These are phyloP conservation scores for Cryptosporidium ubiquitum DNA, from an alignment of 169 alveolate genomes.

Conservation along the genomic window DNA sequence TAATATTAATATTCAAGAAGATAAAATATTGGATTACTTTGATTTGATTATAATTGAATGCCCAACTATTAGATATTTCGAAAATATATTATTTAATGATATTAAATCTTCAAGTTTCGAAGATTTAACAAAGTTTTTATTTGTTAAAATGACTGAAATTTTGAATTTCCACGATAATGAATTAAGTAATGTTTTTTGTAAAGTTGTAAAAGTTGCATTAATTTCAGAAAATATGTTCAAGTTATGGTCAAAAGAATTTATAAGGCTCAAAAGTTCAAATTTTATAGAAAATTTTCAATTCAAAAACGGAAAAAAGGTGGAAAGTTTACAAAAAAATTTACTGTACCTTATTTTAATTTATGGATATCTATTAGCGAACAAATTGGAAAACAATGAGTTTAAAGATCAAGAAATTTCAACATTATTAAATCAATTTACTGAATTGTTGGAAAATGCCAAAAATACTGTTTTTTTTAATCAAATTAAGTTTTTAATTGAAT, in stretches of 20 bases:
- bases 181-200: not conserved
- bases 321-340: not conserved
- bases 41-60: not conserved
- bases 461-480: not conserved
- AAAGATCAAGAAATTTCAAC: not conserved
- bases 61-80: constrained; percentile 3
- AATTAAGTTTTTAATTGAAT: not conserved
- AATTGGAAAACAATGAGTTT: not conserved
- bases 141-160: not conserved
- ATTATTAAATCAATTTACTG: not conserved
- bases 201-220: not conserved
- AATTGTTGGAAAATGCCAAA: not conserved
- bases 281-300: not conserved
- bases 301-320: not conserved
- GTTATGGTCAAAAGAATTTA: not conserved
- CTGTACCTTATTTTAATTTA: not conserved
- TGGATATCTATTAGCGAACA: not conserved
- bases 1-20: not conserved
- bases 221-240: not conserved
- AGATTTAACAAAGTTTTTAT: not conserved
- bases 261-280: not conserved
- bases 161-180: not conserved
- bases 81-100: not conserved
- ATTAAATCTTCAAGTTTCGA: not conserved
- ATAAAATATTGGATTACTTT: not conserved